These are phyloP conservation scores for Gossypium mustelinum DNA, from an alignment of 345 rosid genomes.

Conservation along the genomic window DNA sequence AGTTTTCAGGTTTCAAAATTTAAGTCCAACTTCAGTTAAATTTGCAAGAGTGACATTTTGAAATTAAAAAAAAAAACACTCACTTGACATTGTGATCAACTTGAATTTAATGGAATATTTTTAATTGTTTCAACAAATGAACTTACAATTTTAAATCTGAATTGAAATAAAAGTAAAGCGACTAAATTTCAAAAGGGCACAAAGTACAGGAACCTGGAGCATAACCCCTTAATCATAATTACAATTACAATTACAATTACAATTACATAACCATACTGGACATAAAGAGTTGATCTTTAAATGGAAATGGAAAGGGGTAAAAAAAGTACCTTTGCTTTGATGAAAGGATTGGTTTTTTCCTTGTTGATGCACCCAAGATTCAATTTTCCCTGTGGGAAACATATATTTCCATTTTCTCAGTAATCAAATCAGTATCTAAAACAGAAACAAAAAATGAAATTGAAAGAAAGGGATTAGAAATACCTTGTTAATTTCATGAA, in stretches of 20 bases:
- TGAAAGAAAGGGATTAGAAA: neutral
- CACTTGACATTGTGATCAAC: no score
- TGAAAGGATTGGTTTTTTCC: constrained; percentile 32
- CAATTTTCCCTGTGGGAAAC: constrained; percentile 46
- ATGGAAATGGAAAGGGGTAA: neutral
- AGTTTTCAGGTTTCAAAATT: no score
- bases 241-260: neutral
- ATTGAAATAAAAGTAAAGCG: no score
- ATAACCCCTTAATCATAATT: neutral
- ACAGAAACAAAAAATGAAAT: neutral
- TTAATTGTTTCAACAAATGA: no score
- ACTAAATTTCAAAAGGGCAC: no score
- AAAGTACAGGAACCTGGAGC: no score
- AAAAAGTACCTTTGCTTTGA: constrained; percentile 50
- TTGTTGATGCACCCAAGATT: constrained; percentile 44
- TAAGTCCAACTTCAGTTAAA: no score
- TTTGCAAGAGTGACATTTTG: no score
- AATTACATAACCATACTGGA: neutral
- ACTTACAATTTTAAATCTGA: no score
- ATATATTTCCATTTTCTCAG: neutral
- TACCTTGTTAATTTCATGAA: constrained; percentile 61
- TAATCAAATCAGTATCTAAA: constrained; percentile 17
- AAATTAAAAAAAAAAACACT: neutral
- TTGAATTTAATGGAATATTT: no score
- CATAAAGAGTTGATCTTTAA: neutral